Conservation (phyloP, 2,329 filamentous ascomycete genomes). For the Polytolypa hystricis region DNA sequence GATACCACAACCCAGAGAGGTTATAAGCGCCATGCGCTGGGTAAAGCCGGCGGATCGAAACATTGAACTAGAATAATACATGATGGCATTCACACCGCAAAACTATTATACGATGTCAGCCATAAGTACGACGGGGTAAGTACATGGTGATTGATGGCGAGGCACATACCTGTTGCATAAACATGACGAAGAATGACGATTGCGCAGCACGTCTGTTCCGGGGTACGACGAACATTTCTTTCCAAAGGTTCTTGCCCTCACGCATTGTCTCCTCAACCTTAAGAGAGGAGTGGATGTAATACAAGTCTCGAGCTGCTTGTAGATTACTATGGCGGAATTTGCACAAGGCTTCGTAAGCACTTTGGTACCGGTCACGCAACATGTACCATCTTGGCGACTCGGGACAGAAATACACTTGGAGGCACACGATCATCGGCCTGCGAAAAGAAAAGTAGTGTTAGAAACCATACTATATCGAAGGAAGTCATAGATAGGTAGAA, state of each 20-base stretch:
- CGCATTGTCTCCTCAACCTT: conserved; percentile 33
- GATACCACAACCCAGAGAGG: conserved; percentile 37
- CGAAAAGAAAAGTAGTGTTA: too few relatives aligned
- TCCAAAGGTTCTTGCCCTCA: conserved; percentile 45
- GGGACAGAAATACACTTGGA: conserved; percentile 50
- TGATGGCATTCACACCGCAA: conserved; percentile 39
- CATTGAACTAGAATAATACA: conserved; percentile 53
- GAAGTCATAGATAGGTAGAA: too few relatives aligned
- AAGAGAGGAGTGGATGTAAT: conserved; percentile 48
- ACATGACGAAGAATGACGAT: conserved; percentile 71
- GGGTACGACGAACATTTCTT: conserved; percentile 38
- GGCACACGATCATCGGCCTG: conserved; percentile 48
- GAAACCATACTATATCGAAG: too few relatives aligned
- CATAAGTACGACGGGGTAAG: background rate
- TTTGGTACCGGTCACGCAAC: conserved; percentile 51
- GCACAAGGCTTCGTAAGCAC: conserved; percentile 50
- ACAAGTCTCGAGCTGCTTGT: conserved; percentile 49
- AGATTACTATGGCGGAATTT: conserved; percentile 45
- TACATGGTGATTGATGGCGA: conserved; percentile 14
- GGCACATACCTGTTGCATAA: conserved; percentile 59
- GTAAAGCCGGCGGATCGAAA: conserved; percentile 36
- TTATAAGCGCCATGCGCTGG: conserved; percentile 25
- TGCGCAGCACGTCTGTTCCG: conserved; percentile 50
- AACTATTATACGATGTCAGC: conserved; percentile 20
- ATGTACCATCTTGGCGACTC: conserved; percentile 57